phyloP scores from a whole-genome alignment of 2,329 filamentous ascomycete species.

The Epichloe brachyelytri region DNA sequence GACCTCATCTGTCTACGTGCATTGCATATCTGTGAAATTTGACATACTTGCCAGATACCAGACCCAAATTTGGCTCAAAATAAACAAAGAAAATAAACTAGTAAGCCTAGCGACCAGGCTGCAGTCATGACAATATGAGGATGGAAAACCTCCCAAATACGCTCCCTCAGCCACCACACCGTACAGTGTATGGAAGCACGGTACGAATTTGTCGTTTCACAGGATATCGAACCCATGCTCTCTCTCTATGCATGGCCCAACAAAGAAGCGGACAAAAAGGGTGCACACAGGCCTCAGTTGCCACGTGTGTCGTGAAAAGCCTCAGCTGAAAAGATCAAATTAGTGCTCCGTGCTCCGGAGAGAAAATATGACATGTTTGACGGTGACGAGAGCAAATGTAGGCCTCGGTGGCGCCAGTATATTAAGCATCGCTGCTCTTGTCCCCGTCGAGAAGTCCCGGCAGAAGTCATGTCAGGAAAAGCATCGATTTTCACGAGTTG shows the following conservation, averaged over 20 bases:
- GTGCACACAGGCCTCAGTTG: background rate
- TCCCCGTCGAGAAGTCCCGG: background rate
- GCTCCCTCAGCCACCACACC: background rate
- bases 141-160: background rate
- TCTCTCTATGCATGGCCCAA: background rate
- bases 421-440: background rate
- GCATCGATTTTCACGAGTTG: background rate
- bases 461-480: background rate
- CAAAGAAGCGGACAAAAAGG: background rate
- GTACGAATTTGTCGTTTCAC: background rate
- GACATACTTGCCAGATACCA: background rate
- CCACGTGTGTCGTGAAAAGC: constrained; percentile 4
- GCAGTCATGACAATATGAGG: no score
- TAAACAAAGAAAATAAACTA: background rate
- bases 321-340: background rate
- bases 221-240: background rate
- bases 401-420: background rate
- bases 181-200: background rate
- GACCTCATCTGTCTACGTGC: background rate
- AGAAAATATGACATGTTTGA: background rate
- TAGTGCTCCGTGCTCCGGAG: no score
- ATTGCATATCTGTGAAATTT: constrained; percentile 1
- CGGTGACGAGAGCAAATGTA: background rate
- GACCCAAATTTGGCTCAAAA: background rate
- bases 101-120: background rate